Evolutionary conservation across 2,329 filamentous ascomycete species (phyloP).

Genomic region (Pseudocercospora fijiensis): DNA sequence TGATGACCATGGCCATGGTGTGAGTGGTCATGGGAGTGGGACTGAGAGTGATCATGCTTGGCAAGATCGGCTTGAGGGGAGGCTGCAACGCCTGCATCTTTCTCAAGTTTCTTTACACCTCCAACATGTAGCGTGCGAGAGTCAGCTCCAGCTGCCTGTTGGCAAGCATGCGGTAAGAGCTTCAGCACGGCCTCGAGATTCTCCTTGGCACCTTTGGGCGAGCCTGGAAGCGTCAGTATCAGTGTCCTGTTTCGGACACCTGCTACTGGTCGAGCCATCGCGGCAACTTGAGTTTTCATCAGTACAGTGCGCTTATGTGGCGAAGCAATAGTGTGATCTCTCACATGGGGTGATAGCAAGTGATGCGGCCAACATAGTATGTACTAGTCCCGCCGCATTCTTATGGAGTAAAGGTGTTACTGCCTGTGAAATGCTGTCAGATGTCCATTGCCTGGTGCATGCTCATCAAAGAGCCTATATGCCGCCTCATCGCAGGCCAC

Average conservation of each 20-base stretch:
- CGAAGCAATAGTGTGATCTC: constrained; percentile 36
- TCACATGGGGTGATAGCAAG: constrained; percentile 84
- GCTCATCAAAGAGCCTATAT: background rate
- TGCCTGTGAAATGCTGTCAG: constrained; percentile 54
- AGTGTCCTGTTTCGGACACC: constrained; percentile 79
- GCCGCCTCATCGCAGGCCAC: background rate
- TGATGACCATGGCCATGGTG: constrained; percentile 55
- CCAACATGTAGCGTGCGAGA: constrained; percentile 77
- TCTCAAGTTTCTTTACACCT: constrained; percentile 78
- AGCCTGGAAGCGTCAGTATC: constrained; percentile 87
- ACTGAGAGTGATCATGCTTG: constrained; percentile 37
- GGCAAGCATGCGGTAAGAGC: constrained; percentile 90
- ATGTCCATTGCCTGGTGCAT: background rate
- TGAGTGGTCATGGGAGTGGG: constrained; percentile 43
- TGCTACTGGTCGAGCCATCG: constrained; percentile 93
- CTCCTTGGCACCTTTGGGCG: constrained; percentile 91
- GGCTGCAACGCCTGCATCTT: constrained; percentile 63
- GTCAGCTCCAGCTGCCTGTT: constrained; percentile 79
- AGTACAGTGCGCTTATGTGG: constrained; percentile 2
- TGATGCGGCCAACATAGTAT: constrained; percentile 88
- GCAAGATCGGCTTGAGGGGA: constrained; percentile 28
- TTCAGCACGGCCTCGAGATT: constrained; percentile 87
- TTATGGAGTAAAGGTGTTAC: constrained; percentile 77
- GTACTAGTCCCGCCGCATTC: constrained; percentile 85
- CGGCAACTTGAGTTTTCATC: constrained; percentile 63